phyloP scores from a whole-genome alignment of 2,329 filamentous ascomycete genomes.

The Dothistroma pini region DNA sequence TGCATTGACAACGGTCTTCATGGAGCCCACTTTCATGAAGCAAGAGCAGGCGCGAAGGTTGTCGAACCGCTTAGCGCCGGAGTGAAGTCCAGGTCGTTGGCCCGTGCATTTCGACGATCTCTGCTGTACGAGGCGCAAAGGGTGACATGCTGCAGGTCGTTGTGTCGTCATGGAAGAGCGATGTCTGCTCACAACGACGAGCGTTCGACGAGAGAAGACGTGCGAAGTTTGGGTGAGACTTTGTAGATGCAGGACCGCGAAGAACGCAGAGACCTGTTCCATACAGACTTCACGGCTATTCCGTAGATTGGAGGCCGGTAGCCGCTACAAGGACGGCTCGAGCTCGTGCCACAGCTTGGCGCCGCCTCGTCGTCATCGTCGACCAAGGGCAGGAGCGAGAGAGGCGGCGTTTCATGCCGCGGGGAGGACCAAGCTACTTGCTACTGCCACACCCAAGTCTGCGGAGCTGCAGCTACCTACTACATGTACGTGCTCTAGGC shows the following conservation, averaged over 20 bases:
- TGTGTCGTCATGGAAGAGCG: too few species aligned
- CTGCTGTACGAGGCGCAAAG: too few species aligned
- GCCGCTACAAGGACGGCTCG: not conserved
- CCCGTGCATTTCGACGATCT: too few species aligned
- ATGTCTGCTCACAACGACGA: too few species aligned
- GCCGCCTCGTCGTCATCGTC: not conserved
- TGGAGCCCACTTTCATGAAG: not conserved
- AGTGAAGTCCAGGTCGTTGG: not conserved
- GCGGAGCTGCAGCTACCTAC: not conserved
- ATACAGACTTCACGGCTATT: not conserved
- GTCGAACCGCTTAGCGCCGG: not conserved
- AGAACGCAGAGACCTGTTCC: not conserved
- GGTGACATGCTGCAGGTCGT: too few species aligned
- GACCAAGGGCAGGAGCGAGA: not conserved
- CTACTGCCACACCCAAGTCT: not conserved
- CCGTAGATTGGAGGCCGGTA: not conserved
- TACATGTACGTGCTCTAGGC: not conserved
- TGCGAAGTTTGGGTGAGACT: too few species aligned
- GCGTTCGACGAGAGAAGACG: too few species aligned
- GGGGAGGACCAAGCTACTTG: not conserved
- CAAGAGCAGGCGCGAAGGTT: not conserved
- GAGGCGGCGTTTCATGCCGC: not conserved
- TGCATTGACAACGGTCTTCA: not conserved
- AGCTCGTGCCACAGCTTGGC: not conserved
- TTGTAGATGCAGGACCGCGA: too few species aligned